Evolutionary conservation across 2,329 filamentous ascomycete genomes (phyloP).

Genomic region (Hymenoscyphus fructigenus): DNA sequence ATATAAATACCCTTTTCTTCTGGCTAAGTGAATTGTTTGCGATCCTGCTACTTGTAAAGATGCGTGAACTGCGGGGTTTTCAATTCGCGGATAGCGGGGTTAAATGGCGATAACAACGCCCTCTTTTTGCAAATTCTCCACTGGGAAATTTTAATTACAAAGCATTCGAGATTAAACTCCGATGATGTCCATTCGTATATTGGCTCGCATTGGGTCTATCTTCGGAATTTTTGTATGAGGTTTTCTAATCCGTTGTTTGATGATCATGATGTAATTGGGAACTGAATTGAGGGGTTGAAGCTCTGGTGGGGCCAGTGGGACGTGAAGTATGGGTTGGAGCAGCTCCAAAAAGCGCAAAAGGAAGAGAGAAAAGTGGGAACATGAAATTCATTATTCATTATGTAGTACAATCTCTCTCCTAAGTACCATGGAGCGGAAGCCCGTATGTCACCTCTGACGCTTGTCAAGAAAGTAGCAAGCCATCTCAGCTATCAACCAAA

Average conservation of each 20-base stretch:
- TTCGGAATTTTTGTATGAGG: not conserved
- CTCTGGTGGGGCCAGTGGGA: not conserved
- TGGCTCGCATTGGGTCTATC: not conserved
- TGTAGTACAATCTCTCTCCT: not conserved
- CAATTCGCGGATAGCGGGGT: constrained; percentile 1
- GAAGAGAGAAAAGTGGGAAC: not conserved
- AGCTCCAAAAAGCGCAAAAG: not conserved
- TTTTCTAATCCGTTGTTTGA: not conserved
- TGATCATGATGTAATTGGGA: not conserved
- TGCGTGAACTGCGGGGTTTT: not conserved
- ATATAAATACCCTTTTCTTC: not conserved
- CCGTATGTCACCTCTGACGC: not conserved
- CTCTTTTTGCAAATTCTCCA: no score
- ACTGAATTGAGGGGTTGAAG: not conserved
- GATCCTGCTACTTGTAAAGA: no score
- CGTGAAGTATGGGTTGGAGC: not conserved
- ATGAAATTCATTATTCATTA: not conserved
- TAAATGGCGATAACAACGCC: not conserved
- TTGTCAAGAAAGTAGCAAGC: not conserved
- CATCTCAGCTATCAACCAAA: constrained; percentile 20
- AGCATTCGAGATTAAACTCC: not conserved
- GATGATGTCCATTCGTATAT: not conserved
- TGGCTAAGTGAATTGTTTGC: no score
- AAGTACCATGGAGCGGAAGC: not conserved
- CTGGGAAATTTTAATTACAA: not conserved